Percentiles rank a stretch among this genome's conserved stretches.
Conservation (phyloP, 2,329 filamentous ascomycete species). For the Talaromyces sp. region DNA sequence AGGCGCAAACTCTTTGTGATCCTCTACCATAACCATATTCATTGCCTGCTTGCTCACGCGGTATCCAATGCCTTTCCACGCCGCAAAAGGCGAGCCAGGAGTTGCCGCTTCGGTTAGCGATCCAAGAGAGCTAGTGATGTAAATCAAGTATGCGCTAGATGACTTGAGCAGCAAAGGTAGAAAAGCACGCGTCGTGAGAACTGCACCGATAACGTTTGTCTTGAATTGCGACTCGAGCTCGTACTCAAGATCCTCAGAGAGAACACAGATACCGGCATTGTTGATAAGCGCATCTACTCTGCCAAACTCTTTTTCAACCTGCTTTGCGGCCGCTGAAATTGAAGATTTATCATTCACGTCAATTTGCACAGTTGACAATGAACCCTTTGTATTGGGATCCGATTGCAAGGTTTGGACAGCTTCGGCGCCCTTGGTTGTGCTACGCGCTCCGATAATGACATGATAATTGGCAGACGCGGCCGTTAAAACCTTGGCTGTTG, state of each 20-base stretch:
- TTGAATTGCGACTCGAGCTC: not conserved
- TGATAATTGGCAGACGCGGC: slow-evolving; percentile 45
- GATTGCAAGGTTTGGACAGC: slow-evolving; percentile 40
- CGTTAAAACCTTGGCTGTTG: slow-evolving; percentile 52
- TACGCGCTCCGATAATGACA: slow-evolving; percentile 53
- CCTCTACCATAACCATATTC: slow-evolving; percentile 48
- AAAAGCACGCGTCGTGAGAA: slow-evolving; percentile 43
- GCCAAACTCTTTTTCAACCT: slow-evolving; percentile 38
- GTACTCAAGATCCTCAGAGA: not conserved
- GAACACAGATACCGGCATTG: slow-evolving; percentile 45
- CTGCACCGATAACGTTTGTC: slow-evolving; percentile 37
- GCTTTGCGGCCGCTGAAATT: slow-evolving; percentile 43
- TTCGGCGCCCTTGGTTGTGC: slow-evolving; percentile 44
- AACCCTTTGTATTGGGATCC: slow-evolving; percentile 39
- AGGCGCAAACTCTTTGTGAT: slow-evolving; percentile 35
- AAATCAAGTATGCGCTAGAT: not conserved
- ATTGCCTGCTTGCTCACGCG: slow-evolving; percentile 39
- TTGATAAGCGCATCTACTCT: slow-evolving; percentile 51
- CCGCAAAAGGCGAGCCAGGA: not conserved
- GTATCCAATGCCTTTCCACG: slow-evolving; percentile 24
- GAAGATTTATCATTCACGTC: slow-evolving; percentile 52
- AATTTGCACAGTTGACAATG: slow-evolving; percentile 44
- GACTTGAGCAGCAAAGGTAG: slow-evolving; percentile 45
- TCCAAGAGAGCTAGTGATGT: not conserved
- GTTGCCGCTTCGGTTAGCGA: not conserved